Evolutionary conservation across 192 early-diverging fungal species (phyloP), one percentile per base, ranked within the genome.

Genomic region (Rhizophagus sp.): DNA sequence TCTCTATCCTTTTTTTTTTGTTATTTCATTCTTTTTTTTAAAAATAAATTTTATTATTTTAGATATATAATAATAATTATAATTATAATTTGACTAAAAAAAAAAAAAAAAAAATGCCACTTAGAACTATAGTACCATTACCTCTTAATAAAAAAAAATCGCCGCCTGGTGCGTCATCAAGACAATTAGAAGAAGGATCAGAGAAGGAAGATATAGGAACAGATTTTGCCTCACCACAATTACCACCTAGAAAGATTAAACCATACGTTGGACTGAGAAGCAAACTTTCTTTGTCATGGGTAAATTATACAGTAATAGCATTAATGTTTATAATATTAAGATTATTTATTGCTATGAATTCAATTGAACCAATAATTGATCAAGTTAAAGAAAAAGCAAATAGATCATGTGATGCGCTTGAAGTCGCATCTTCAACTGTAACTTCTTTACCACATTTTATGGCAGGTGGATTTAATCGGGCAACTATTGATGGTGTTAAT

Each of bases 401-500:
- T 25, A 15, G 30, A 17, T 78, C 77, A 52, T 78, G 77, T n/a
- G 17, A 34, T 69, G 22, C 77, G 2, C 65, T 78, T 12, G 77
- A 78, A 78, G 13, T 69, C 4, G 66, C 77, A 52, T 52, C 77
- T 3, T 78, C 77, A 24, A 69, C 77, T 22, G 36, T 78, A 62
- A 50, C 44, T 15, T 78, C 77, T 8, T 57, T 78, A n/a, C 77
- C 77, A 30, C 77, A 78, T 36, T 69, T 50, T 68, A 78, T 68
- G 77, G 77, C 77, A 19, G 66, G 44, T 52, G 77, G 77, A 41
- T 78, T 78, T 61, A 78, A 78, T 52, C 24, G 66, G 34, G 77
- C 66, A 68, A 78, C 64, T 10, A 25, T 69, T 66, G 77, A 66
- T 19, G 34, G 25, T 30, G 27, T 78, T 12, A 66, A 78, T n/a